Conservation (phyloP, 192 early-diverging fungal species). For the Backusella liffmaniae region DNA sequence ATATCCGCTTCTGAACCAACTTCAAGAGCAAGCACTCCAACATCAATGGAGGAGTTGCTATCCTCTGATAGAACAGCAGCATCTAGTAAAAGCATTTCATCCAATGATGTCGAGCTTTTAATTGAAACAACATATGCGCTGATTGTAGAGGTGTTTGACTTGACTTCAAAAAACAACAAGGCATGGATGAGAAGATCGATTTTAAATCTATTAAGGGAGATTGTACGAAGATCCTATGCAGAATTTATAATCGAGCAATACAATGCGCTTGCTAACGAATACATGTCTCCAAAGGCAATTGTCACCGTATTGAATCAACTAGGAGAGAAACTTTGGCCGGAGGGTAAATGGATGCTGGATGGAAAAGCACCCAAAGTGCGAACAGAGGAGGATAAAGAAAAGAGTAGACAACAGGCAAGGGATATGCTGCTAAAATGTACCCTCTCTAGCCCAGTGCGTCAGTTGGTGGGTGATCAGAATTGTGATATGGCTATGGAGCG, state of each 20-base stretch:
- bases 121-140: constrained; percentile 38
- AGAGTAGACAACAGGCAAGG: constrained; percentile 21
- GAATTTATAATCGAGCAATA: constrained; percentile 28
- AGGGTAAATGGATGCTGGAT: constrained; percentile 16
- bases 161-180: constrained; percentile 26
- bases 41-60: background rate
- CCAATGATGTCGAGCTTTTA: constrained; percentile 28
- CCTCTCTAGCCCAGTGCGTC: constrained; percentile 21
- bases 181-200: constrained; percentile 36
- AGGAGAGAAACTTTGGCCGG: constrained; percentile 30
- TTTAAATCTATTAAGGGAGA: constrained; percentile 32
- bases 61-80: background rate
- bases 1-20: background rate
- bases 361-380: background rate
- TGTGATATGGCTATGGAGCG: constrained; percentile 31
- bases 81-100: background rate
- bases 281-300: constrained; percentile 14
- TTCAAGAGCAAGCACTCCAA: background rate
- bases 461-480: constrained; percentile 39
- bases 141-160: constrained; percentile 33
- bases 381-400: constrained; percentile 27
- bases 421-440: constrained; percentile 19
- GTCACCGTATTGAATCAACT: background rate
- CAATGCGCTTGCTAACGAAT: constrained; percentile 26
- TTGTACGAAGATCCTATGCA: constrained; percentile 33